These are phyloP conservation scores for Chrysophaeum taylorii DNA, from an alignment of 352 stramenopile genomes.

Conservation along the genomic window DNA sequence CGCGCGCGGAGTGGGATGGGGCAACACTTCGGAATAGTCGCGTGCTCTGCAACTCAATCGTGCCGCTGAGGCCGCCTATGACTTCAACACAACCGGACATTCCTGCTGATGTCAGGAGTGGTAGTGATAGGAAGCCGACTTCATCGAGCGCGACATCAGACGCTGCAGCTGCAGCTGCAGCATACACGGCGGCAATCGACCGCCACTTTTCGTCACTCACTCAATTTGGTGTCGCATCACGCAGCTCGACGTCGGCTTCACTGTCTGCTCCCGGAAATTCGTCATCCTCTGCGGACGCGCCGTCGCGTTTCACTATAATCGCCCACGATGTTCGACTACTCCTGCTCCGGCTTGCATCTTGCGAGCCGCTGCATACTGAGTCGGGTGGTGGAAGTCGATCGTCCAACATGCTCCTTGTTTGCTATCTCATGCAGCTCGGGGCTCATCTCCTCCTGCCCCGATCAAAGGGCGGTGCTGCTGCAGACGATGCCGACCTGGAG, in stretches of 20 bases:
- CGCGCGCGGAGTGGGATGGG: slow-evolving; percentile 47
- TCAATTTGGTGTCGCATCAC: too few species aligned
- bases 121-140: background rate
- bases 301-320: slow-evolving; percentile 19
- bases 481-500: too few species aligned
- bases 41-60: slow-evolving; percentile 51
- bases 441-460: background rate
- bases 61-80: slow-evolving; percentile 45
- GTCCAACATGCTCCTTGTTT: slow-evolving; percentile 45
- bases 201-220: slow-evolving; percentile 5
- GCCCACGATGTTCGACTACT: slow-evolving; percentile 51
- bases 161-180: background rate
- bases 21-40: slow-evolving; percentile 48
- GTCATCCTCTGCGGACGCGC: background rate
- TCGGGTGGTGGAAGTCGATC: slow-evolving; percentile 47
- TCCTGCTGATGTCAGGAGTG: background rate
- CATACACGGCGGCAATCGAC: background rate
- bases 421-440: slow-evolving; percentile 38
- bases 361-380: slow-evolving; percentile 45
- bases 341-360: slow-evolving; percentile 45
- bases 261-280: background rate
- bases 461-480: too few species aligned
- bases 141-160: background rate
- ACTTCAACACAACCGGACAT: too few species aligned
- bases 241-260: background rate